Percentiles rank a stretch among this genome's conserved stretches.
phyloP scores from a whole-genome alignment of 1,139 yeast genomes.

The Blastobotrys illinoisensis region DNA sequence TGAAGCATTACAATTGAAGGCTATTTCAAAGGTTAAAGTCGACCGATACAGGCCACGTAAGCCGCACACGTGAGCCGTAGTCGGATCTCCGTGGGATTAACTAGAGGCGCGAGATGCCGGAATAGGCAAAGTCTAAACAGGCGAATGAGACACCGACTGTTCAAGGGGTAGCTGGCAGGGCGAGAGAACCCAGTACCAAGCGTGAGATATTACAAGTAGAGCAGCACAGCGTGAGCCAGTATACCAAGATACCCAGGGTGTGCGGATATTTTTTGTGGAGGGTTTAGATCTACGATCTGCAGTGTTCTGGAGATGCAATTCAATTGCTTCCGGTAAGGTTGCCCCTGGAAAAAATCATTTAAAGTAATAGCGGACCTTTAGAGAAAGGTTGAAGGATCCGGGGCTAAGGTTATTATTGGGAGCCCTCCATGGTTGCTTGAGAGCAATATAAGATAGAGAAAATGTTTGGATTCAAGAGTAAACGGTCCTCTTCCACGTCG shows the following conservation, averaged over 20 bases:
- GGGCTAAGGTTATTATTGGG: background rate
- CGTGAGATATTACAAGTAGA: too few species aligned
- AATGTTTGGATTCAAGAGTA: background rate
- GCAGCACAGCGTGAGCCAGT: too few species aligned
- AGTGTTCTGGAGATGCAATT: background rate
- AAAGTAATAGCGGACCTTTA: background rate
- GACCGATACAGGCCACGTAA: background rate
- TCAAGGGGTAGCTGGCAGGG: background rate
- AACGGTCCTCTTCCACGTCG: background rate
- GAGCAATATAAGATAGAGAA: background rate
- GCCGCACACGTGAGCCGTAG: background rate
- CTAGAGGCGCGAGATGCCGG: background rate
- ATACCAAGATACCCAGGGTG: too few species aligned
- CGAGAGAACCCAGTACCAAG: too few species aligned
- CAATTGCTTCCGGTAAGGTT: background rate
- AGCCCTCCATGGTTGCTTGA: background rate
- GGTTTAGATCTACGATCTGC: background rate
- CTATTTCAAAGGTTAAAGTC: too few species aligned
- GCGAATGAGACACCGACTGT: background rate
- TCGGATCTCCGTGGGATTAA: background rate
- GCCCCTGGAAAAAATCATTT: background rate
- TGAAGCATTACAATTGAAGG: too few species aligned
- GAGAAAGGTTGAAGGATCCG: background rate
- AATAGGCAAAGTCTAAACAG: background rate
- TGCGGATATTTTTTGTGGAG: background rate